Evolutionary conservation across 2,329 filamentous ascomycete genomes (phyloP).

Genomic region (Aspergillus fructus): DNA sequence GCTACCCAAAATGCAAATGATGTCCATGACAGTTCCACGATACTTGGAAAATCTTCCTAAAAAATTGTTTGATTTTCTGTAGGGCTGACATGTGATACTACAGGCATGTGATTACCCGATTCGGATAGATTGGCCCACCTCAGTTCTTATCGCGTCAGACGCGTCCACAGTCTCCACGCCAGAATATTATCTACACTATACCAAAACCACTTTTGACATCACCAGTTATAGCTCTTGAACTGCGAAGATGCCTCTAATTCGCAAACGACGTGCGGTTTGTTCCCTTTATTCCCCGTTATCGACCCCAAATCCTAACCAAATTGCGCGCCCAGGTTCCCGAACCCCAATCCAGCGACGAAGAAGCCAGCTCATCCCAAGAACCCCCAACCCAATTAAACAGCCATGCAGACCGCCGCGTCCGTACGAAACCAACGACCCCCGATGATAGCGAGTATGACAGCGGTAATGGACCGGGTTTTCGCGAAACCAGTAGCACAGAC

Average conservation of each 20-base stretch:
- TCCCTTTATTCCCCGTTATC: neutral
- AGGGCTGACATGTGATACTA: conserved; percentile 10
- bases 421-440: neutral
- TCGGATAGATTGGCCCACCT: conserved; percentile 19
- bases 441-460: conserved; percentile 12
- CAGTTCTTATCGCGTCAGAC: conserved; percentile 20
- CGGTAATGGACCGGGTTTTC: conserved; percentile 17
- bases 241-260: conserved; percentile 26
- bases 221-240: neutral
- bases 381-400: conserved; percentile 1
- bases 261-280: conserved; percentile 33
- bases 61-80: neutral
- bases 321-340: conserved; percentile 6
- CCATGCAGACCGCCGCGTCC: neutral
- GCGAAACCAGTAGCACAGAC: conserved; percentile 30
- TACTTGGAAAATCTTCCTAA: neutral
- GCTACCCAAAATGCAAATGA: neutral
- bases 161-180: conserved; percentile 14
- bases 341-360: conserved; percentile 9
- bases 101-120: conserved; percentile 14
- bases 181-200: neutral
- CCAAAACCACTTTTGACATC: neutral
- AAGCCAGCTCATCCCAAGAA: conserved; percentile 1
- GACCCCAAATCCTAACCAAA: neutral
- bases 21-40: neutral